phyloP scores from a whole-genome alignment of 495 filamentous ascomycete genomes.

The Penicillium samsonianum region DNA sequence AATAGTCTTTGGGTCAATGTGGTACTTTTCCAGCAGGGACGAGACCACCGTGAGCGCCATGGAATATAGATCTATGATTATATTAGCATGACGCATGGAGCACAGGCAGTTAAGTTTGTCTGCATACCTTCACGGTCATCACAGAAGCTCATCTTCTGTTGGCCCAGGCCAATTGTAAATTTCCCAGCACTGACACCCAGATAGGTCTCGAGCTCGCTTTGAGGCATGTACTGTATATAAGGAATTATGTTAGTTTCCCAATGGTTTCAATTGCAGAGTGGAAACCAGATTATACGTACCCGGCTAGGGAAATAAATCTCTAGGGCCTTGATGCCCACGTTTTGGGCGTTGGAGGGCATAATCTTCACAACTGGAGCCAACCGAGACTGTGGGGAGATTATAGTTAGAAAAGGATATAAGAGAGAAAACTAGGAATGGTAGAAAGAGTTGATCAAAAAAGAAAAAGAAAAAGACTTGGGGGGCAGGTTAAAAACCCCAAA shows the following conservation, averaged over 20 bases:
- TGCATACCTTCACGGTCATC: background rate
- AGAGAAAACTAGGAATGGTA: background rate
- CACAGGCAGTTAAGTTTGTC: background rate
- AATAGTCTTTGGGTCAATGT: background rate
- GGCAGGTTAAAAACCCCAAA: background rate
- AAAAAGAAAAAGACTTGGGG: too few relatives aligned
- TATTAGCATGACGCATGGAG: background rate
- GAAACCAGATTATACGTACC: background rate
- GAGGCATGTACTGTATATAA: background rate
- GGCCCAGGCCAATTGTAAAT: background rate
- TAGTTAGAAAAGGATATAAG: background rate
- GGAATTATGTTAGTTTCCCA: background rate
- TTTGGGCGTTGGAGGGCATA: background rate
- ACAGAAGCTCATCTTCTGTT: background rate
- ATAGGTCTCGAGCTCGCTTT: background rate
- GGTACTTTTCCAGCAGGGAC: background rate
- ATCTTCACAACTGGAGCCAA: background rate
- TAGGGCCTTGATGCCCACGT: background rate
- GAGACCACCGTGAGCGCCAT: background rate
- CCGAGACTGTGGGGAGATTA: background rate
- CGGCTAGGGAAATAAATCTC: background rate
- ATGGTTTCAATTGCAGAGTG: background rate
- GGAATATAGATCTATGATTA: background rate
- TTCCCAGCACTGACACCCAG: background rate
- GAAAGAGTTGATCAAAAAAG: background rate